Base-by-base conservation (phyloP, 306 rosid species). In the Abrus precatorius region DNA sequence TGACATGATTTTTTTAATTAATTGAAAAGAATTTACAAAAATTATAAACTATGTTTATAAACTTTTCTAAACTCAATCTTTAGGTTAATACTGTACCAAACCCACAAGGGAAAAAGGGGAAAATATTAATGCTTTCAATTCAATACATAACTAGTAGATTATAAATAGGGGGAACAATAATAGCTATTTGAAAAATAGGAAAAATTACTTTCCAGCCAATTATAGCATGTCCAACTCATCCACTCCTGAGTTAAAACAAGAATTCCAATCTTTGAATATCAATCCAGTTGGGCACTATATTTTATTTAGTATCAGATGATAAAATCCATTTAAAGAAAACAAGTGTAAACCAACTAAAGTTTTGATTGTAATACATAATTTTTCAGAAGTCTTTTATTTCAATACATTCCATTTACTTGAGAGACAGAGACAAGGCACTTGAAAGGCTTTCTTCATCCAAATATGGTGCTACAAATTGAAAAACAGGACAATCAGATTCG, bases 391-490 rank as follows among this genome's bases (percentile, higher is more conserved):
- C 50, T 65, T 83, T 78, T 56, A 64, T 78, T 83, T 72, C 57
- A 65, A 33, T 74, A 71, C 67, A 74, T 33, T 60, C 52, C 50
- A 69, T 28, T 83, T 66, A 78, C 76, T 74, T 36, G 60, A 38
- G 56, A 43, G 43, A 32, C 40, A 6, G 9, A 32, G 40, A 61
- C 52, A 69, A 59, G 73, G 65, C 57, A 66, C 7, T 14, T 32
- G 50, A n/a, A 38, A 72, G 59, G 43, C 73, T 76, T 76, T 69
- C 75, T 82, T 65, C 85, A 41, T 75, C 87, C 75, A 81, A 56
- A 49, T 32, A 81, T 7, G 63, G 62, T 34, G 34, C 82, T 81
- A 76, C 76, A 80, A 61, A 78, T 63, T 9, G 80, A 43, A 74
- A 77, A 75, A 64, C 74, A 57, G 52, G 82, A 78, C n/a, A 56